Conservation (phyloP, 305 asterid genomes). For the Fraxinus albicans region DNA sequence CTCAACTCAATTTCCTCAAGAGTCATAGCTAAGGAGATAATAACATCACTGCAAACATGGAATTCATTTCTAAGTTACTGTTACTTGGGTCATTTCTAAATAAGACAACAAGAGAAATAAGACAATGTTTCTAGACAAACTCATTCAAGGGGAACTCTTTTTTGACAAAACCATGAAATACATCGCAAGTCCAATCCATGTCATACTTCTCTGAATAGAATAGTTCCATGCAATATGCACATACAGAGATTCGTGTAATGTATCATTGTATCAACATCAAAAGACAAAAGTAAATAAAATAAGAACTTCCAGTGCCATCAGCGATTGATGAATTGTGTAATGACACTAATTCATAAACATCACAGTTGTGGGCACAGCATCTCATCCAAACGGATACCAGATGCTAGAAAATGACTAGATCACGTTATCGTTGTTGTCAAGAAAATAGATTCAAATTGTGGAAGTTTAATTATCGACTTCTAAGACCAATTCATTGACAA, state of each 20-base stretch:
- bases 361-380: not conserved
- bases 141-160: not conserved
- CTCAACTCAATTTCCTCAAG: not conserved
- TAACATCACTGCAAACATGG: not conserved
- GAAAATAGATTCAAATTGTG: not conserved
- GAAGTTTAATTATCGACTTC: not conserved
- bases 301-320: not conserved
- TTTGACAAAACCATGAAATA: not conserved
- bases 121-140: not conserved
- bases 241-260: not conserved
- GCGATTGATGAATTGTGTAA: not conserved
- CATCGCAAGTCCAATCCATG: not conserved
- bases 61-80: not conserved
- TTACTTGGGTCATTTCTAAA: not conserved
- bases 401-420: not conserved
- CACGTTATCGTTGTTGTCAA: not conserved
- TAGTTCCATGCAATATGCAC: not conserved
- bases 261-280: not conserved
- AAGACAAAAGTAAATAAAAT: not conserved
- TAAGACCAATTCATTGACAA: not conserved
- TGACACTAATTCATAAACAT: not conserved
- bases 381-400: not conserved
- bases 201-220: not conserved
- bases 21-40: not conserved
- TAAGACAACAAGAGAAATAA: not conserved